Evolutionary conservation across 345 rosid species (phyloP).

Genomic region (Euphorbia tirucalli): DNA sequence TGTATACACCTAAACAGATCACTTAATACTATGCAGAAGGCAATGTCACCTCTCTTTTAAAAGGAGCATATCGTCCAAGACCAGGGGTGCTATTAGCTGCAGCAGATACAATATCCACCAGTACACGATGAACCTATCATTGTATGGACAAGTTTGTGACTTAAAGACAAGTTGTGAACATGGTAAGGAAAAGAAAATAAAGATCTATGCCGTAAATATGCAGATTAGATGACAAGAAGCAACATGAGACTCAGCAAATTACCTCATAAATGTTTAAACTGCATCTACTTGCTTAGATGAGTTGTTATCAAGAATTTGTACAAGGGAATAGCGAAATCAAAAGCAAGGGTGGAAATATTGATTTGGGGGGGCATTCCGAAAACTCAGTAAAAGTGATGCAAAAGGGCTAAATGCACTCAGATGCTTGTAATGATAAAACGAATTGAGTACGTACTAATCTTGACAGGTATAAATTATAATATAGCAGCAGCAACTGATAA

Average conservation of each 20-base stretch:
- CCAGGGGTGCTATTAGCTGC: constrained; percentile 96
- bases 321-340: background rate
- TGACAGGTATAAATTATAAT: background rate
- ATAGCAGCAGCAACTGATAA: background rate
- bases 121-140: constrained; percentile 85
- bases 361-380: background rate
- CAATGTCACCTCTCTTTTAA: constrained; percentile 80
- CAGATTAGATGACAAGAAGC: background rate
- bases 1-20: background rate
- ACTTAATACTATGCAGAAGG: constrained; percentile 2
- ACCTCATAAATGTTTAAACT: background rate
- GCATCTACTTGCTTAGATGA: background rate
- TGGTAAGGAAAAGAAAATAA: background rate
- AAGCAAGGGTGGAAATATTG: background rate
- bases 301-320: background rate
- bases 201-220: background rate
- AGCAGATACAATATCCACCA: constrained; percentile 82
- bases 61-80: constrained; percentile 97
- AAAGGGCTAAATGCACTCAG: background rate
- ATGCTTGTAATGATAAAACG: background rate
- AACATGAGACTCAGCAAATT: background rate
- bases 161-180: constrained; percentile 9
- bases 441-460: background rate
- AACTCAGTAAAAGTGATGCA: background rate
- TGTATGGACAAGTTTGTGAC: constrained; percentile 10